Conservation (phyloP, 1,139 yeast genomes). For the Kodamaea plutei region DNA sequence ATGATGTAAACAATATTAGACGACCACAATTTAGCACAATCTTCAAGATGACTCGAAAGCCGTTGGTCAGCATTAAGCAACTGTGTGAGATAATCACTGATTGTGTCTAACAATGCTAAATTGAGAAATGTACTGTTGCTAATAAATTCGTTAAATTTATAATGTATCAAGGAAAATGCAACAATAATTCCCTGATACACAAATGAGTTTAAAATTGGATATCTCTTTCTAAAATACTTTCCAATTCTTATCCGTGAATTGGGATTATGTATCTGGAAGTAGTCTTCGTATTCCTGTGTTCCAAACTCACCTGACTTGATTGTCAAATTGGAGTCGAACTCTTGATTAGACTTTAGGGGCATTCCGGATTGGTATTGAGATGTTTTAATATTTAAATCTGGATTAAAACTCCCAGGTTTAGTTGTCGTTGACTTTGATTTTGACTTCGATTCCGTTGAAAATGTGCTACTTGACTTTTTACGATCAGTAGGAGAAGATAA, state of each 20-base stretch:
- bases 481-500: too few species aligned
- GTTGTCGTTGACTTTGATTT: not conserved
- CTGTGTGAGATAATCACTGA: slow-evolving; percentile 2
- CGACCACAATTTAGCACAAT: slow-evolving; percentile 33
- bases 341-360: not conserved
- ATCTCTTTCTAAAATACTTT: slow-evolving; percentile 30
- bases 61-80: slow-evolving; percentile 25
- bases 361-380: not conserved
- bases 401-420: not conserved
- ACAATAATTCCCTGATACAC: slow-evolving; percentile 52
- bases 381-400: not conserved
- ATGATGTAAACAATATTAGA: slow-evolving; percentile 32
- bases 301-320: too few species aligned
- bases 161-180: slow-evolving; percentile 44
- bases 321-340: not conserved
- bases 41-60: slow-evolving; percentile 16
- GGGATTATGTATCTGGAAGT: too few species aligned
- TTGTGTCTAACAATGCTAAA: not conserved
- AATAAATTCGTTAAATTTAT: slow-evolving; percentile 36
- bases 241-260: slow-evolving; percentile 24
- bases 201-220: slow-evolving; percentile 48
- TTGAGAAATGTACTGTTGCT: slow-evolving; percentile 11
- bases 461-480: too few species aligned
- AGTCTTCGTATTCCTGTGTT: too few species aligned
- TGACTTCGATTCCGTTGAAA: too few species aligned